Conservation (phyloP, 495 filamentous ascomycete genomes). For the Neurospora tetrasperma region DNA sequence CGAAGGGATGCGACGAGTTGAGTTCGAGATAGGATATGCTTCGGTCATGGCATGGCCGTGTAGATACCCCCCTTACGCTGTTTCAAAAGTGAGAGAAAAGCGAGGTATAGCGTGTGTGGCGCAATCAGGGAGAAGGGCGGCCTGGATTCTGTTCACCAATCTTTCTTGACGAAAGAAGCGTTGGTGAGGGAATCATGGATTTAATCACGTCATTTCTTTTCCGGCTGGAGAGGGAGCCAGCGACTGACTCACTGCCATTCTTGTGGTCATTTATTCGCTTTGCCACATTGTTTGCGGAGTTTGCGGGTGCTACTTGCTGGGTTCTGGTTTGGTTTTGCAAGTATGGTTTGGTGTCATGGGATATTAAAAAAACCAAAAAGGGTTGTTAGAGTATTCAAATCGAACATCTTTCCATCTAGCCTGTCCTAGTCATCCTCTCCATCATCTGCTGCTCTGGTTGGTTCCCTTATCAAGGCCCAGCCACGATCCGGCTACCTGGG, state of each 20-base stretch:
- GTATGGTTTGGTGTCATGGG: background rate
- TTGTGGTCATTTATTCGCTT: background rate
- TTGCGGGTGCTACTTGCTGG: background rate
- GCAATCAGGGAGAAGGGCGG: background rate
- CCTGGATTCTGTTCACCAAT: background rate
- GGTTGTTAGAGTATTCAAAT: background rate
- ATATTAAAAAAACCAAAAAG: background rate
- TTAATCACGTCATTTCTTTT: background rate
- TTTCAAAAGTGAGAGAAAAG: too few species aligned
- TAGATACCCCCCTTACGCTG: background rate
- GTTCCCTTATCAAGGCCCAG: too few species aligned
- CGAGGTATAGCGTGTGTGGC: background rate
- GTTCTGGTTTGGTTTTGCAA: background rate
- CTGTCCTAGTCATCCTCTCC: too few species aligned
- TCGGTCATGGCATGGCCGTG: background rate
- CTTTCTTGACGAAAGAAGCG: background rate
- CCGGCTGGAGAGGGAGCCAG: background rate
- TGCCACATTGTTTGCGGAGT: conserved; percentile 1
- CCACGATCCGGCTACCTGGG: too few species aligned
- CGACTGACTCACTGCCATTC: background rate
- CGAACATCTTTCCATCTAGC: background rate
- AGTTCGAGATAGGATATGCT: background rate
- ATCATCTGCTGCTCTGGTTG: too few species aligned
- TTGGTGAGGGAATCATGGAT: background rate
- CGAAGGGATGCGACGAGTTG: background rate